Evolutionary conservation across 257 asterid genomes (phyloP), one percentile per base, ranked within the genome.

Genomic region (Cinchona pubescens): DNA sequence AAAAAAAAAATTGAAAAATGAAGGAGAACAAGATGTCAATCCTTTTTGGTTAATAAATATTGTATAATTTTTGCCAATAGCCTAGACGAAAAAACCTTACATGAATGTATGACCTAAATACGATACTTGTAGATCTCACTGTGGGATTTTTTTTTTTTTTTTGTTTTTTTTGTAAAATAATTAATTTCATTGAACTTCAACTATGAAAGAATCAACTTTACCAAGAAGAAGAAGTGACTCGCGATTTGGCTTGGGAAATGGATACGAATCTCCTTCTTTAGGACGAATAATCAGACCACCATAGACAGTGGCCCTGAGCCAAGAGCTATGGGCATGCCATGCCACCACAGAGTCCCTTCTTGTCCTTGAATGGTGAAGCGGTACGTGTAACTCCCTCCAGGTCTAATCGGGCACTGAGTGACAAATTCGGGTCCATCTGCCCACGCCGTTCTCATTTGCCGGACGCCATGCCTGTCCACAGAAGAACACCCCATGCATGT

Each of bases 261-360:
- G 98, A 75, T 89, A 91, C 0, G 93, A 77, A 0, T 85, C 89
- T 73, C 96, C 97, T 62, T 76, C 79, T 73, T 67, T 87, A 13
- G 98, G 98, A 56, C 78, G 93, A 69, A 93, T 88, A 77, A 93
- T 74, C 6, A 93, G 25, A 42, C 91, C 98, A 4, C 98, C 98
- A 23, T 93, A 93, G 68, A 91, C 96, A 0, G 97, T 93, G 76
- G 98, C 98, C 64, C 98, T 81, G 69, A 93, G 93, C 98, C 98
- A 93, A 1, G 98, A 93, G 81, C 98, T 93, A 76, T 93, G 98
- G 40, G 98, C 98, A 67, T 93, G 98, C 98, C 98, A 67, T 93
- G 98, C 98, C 98, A 92, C 98, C 98, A 92, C 0, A 92, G 88
- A 1, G 98, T 93, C 35, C 98, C 98, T 85, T 89, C 96, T 40